Base-by-base conservation (phyloP, 2,329 filamentous ascomycete genomes). In the Cladosporium cucumerinum region DNA sequence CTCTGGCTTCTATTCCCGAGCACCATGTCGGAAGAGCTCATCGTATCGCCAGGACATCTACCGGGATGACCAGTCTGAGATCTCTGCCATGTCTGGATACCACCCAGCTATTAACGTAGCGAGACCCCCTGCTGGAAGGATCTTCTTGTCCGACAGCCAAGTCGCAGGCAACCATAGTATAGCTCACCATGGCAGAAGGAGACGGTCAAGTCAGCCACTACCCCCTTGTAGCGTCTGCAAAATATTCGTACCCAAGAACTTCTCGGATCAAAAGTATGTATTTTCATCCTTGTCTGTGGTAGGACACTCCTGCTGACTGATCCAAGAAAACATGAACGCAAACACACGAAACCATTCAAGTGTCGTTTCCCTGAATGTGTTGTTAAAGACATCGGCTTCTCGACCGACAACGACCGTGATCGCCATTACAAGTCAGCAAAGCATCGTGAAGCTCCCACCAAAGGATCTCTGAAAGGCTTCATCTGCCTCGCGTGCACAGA, bases 381-480 rank as follows among this genome's bases (percentile, higher is more conserved):
- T 28, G 82, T 87, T 14, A 69, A 66, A 21, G 79, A 75, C 5
- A 81, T 86, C 67, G 92, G 91, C 0, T 97, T 96, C 71, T 88
- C 89, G 21, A 96, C 92, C 0, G 77, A 80, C 21, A 96, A 96
- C 74, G 93, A 97, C 71, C 85, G 94, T 14, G 85, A 89, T n/a
- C 84, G 93, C 61, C 93, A 97, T 74, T 87, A 85, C 70, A 87
- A 86, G 72, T 90, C 87, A 66, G 87, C 48, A n/a, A 90, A 73
- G 6, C 93, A 97, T 74, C 79, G 78, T 26, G 78, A 82, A 60
- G 78, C 71, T 46, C 79, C 77, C 65, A 74, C 72, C 28, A 78
- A 80, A 1, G 82, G 82, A 10, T 79, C 78, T 0, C 81, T 79
- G 23, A 62, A 61, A 49, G 73, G 73, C 32, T 75, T 70, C 52